Conservation (phyloP, 1,284 basidiomycete species). For the Volvariella volvacea region DNA sequence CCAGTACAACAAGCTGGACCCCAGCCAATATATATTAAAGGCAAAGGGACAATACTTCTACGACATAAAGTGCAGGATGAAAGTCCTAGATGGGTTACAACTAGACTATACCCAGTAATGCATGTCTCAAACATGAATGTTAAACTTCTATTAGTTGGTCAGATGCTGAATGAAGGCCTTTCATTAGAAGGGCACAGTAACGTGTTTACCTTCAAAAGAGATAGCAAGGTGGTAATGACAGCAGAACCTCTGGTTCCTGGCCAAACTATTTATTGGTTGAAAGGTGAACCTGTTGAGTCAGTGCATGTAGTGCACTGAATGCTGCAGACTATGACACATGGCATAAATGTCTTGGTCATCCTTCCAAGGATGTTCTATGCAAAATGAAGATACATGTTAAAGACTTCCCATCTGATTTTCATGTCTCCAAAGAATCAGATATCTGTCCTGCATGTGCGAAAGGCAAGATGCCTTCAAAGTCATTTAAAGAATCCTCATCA, state of each 20-base stretch:
- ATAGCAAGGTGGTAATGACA: not conserved
- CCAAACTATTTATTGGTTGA: too few relatives aligned
- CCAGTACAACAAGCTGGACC: too few relatives aligned
- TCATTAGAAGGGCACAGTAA: not conserved
- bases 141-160: constrained; percentile 1
- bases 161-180: not conserved
- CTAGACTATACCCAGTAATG: not conserved
- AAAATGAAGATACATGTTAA: constrained; percentile 5
- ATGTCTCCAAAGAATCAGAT: constrained; percentile 7
- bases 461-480: constrained; percentile 15
- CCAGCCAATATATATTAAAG: too few relatives aligned
- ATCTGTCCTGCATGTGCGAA: constrained; percentile 18
- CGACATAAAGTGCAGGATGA: too few relatives aligned
- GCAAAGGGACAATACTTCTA: too few relatives aligned
- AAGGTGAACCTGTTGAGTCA: too few relatives aligned
- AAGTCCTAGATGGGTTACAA: not conserved
- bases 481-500: constrained; percentile 10
- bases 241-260: too few relatives aligned
- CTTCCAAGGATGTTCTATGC: constrained; percentile 9
- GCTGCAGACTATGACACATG: constrained; percentile 7
- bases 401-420: constrained; percentile 9
- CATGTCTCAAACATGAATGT: not conserved
- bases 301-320: too few relatives aligned
- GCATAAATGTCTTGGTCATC: constrained; percentile 12
- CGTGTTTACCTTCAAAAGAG: not conserved